These are phyloP conservation scores for Oryza glumipatula DNA, from an alignment of 176 grass and related monocot genomes.

Conservation along the genomic window DNA sequence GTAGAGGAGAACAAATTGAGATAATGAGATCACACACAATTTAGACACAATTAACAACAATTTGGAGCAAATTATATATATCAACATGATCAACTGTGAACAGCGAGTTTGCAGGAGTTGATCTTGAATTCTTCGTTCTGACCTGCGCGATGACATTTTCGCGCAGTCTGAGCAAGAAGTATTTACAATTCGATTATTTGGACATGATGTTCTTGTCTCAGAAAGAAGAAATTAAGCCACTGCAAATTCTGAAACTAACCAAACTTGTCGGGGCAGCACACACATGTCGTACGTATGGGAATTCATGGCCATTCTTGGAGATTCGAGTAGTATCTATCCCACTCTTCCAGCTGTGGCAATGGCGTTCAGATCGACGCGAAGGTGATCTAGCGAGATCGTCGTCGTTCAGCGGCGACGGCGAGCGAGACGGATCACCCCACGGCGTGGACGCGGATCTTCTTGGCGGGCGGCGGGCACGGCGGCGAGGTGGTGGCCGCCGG, in stretches of 20 bases:
- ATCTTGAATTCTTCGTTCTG: not conserved
- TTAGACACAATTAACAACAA: not conserved
- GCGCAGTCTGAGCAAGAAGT: constrained; percentile 10
- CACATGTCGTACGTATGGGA: no score
- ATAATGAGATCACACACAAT: not conserved
- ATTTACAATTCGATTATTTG: constrained; percentile 47
- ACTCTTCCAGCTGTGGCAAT: not conserved
- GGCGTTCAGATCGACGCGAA: not conserved
- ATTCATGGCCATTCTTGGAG: not conserved
- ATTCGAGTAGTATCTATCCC: not conserved
- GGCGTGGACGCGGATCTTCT: constrained; percentile 60
- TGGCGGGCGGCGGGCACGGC: constrained; percentile 14
- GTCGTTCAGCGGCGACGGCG: not conserved
- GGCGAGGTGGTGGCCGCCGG: not conserved
- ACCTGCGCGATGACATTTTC: not conserved
- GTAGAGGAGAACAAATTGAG: not conserved
- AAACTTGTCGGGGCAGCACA: not conserved
- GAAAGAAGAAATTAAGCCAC: not conserved
- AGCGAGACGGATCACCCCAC: not conserved
- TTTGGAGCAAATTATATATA: not conserved
- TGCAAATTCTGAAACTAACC: not conserved
- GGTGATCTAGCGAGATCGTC: not conserved
- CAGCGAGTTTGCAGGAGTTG: not conserved
- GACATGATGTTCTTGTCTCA: constrained; percentile 1
- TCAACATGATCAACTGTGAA: not conserved